Evolutionary conservation across 805 yeast species (phyloP), one percentile per base, ranked within the genome.

Genomic region (Lipomyces chichibuensis): DNA sequence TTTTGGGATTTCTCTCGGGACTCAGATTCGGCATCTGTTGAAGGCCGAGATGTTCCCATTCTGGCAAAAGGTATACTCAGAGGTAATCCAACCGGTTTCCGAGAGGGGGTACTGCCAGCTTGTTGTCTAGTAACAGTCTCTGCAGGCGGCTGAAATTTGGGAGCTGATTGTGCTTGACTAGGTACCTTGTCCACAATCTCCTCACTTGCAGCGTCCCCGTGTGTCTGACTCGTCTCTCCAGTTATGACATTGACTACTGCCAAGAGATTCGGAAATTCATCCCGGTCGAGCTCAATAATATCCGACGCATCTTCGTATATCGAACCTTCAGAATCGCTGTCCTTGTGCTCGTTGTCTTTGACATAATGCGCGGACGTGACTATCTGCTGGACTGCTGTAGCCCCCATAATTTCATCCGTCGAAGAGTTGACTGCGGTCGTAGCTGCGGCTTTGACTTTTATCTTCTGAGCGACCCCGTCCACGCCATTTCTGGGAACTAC

Each of bases 141-240:
- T 85, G 71, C 97, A 90, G 81, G 91, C 97, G 68, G 90, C 17
- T 14, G 39, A 11, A 5, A 37, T 37, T 37, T 37, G 49, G n/a
- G 23, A 17, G 49, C 49, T n/a, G 20, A 5, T 43, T 5, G 49
- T n/a, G 9, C 9, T n/a, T 7, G 23, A 43, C 9, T 43, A 17
- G 8, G 23, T n/a, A n/a, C 20, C 88, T 78, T 88, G 87, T 70
- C 92, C 96, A 81, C 97, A 43, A 43, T 43, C 23, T 43, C 97
- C 84, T 90, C 89, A 80, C 98, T 23, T 53, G 9, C n/a, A 23
- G 17, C 27, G 8, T 11, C 25, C 39, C 35, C 23, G 6, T 32
- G 32, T 27, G 17, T 46, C 59, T 32, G 59, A 29, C 20, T 4
- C 11, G 23, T 27, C 23, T 43, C 23, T 43, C 20, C 23, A 43